These are phyloP conservation scores for Tagetes patula DNA, from an alignment of 129 eudicot genomes.

Conservation along the genomic window DNA sequence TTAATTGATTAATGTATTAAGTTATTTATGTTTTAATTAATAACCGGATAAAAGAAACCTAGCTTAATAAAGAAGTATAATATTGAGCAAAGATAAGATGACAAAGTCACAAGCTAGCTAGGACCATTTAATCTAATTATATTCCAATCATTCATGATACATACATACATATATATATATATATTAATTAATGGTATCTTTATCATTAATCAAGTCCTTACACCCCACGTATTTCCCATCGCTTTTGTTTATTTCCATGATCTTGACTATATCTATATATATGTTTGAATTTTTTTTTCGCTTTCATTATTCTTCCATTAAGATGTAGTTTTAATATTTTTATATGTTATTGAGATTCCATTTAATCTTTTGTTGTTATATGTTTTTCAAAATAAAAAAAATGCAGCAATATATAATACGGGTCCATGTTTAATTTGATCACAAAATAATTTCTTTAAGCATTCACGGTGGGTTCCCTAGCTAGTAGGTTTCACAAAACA, in stretches of 20 bases:
- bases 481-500: no score
- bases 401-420: no score
- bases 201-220: constrained; percentile 27
- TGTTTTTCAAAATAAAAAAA: background rate
- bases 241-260: constrained; percentile 24
- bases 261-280: constrained; percentile 9
- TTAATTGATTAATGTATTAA: no score
- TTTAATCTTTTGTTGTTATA: constrained; percentile 8
- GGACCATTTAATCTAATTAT: no score
- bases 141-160: constrained; percentile 12
- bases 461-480: no score
- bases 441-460: no score
- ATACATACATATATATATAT: no score
- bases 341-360: constrained; percentile 8
- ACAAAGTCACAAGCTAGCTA: background rate
- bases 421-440: no score
- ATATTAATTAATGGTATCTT: background rate
- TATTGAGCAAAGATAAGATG: constrained; percentile 11
- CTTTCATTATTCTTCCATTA: background rate
- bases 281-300: background rate
- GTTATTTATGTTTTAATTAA: background rate
- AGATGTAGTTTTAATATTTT: background rate
- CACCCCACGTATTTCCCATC: constrained; percentile 28
- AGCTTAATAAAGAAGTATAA: background rate
- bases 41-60: no score